Percentiles rank a stretch among this genome's conserved stretches.
Evolutionary conservation across 192 early-diverging fungal species (phyloP).

Genomic region (Anaeromyces robustus): DNA sequence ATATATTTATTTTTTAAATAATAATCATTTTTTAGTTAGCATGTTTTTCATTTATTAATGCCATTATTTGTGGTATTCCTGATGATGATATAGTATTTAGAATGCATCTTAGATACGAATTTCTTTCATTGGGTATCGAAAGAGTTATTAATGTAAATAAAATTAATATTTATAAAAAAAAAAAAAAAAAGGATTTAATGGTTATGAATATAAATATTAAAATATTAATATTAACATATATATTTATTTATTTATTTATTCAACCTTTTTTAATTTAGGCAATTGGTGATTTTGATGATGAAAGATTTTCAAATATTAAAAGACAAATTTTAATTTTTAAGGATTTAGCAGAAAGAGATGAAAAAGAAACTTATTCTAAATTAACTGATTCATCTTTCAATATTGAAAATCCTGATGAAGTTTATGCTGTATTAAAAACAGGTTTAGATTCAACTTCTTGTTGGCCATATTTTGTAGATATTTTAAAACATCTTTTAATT

Average conservation of each 20-base stretch:
- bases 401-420: conserved; percentile 3
- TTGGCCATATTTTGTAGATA: background rate
- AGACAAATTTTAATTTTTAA: background rate
- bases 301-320: background rate
- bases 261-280: background rate
- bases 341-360: conserved; percentile 20
- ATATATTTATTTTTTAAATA: background rate
- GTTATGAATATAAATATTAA: too few species aligned
- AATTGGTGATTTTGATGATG: background rate
- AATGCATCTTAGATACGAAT: conserved; percentile 35
- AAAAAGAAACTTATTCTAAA: conserved; percentile 16
- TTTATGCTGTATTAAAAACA: background rate
- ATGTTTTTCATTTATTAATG: conserved; percentile 39
- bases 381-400: conserved; percentile 3
- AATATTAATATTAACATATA: too few species aligned
- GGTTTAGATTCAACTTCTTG: background rate
- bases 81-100: conserved; percentile 22
- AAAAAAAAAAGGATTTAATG: too few species aligned
- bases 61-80: conserved; percentile 27
- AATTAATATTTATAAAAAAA: background rate
- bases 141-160: conserved; percentile 24
- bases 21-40: conserved; percentile 11
- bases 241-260: too few species aligned
- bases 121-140: conserved; percentile 22
- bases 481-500: background rate